Base-by-base conservation (phyloP, 176 grass and related monocot genomes). In the Lolium multiflorum region DNA sequence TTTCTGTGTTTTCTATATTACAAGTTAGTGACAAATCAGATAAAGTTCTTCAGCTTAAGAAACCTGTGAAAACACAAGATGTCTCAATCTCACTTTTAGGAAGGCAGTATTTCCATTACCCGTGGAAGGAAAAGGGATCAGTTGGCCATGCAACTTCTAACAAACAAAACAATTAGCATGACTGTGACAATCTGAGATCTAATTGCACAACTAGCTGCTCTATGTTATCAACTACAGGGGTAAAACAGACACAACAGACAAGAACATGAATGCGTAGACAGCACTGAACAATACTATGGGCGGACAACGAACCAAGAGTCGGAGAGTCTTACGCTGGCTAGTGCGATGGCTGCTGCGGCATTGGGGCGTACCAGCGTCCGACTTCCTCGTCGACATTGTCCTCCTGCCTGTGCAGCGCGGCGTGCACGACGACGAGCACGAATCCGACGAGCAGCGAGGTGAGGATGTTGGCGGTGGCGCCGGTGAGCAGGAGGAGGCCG, bases 401-500 rank as follows among this genome's bases (percentile, higher is more conserved):
- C 61, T 92, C 90, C 31, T 87, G 64, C 71, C 79, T 89, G 71
- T 84, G 90, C 50, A 96, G 49, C 9, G 87, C 86, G 1, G 92
- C 97, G 74, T 98, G 90, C 2, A 89, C 25, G 8, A 83, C 57
- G 31, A 98, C 94, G 52, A 98, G 74, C 39, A 92, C 68, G 26
- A 96, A 28, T 2, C 93, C 90, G 4, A 91, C 9, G 54, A 94
- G 81, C 44, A 98, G 83, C 26, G 93, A 92, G 2, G 93, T 75
- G 63, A 98, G 84, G 80, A 98, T 91, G 89, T 94, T 94, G 47
- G 24, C 14, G 17, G 90, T 98, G 3, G 90, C 94, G 83, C 68
- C 75, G 31, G 97, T 98, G 71, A 92, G 83, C 17, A 98, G 93
- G 7, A 95, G 89, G n/a, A 95, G 61, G 16, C 2, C 88, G 69